Base-by-base conservation (phyloP, 768 basidiomycete genomes). In the Cubamyces lactineus region DNA sequence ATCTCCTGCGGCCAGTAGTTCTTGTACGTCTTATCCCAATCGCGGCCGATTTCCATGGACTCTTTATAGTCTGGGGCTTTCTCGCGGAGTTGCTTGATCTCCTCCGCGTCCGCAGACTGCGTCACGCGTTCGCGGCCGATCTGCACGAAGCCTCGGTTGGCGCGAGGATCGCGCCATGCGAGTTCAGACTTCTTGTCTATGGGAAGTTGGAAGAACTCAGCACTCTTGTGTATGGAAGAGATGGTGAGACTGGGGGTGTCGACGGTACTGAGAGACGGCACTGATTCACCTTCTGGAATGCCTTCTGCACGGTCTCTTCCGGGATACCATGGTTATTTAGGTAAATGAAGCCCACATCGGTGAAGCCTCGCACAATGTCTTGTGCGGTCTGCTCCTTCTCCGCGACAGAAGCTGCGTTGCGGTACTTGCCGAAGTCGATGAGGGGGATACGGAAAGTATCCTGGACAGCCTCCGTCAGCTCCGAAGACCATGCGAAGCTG, bases 41-140 rank as follows among this genome's bases (percentile, higher is more conserved):
- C 92, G 24, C 89, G 82, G 30, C 94, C 92, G 47, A 96, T 94
- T 73, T 96, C 93, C 86, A 95, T 92, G 8, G 85, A 79, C 73
- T 95, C 92, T 73, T 93, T 92, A 75, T 76, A 85, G 70, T 93
- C 92, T 0, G 93, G 92, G 0, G 92, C 86, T 61, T 84, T 86
- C 60, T 76, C 78, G n/a, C 93, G 86, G 21, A 94, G 76, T 46
- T 80, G 73, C 47, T 86, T 87, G 66, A 95, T 94, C 75, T 92
- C 91, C 17, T 79, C 74, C 11, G 85, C 80, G 73, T 92, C 84
- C 34, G 81, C 77, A 24, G 87, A 86, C 63, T 89, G 88, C 0
- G 90, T 91, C 28, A 92, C 88, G 38, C 89, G 87, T 73, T 96
- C 94, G 19, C 93, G 84, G 17, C 93, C 93, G 41, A 90, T 78